phyloP scores from a whole-genome alignment of 768 basidiomycete species.

The Boletellus emodensis region DNA sequence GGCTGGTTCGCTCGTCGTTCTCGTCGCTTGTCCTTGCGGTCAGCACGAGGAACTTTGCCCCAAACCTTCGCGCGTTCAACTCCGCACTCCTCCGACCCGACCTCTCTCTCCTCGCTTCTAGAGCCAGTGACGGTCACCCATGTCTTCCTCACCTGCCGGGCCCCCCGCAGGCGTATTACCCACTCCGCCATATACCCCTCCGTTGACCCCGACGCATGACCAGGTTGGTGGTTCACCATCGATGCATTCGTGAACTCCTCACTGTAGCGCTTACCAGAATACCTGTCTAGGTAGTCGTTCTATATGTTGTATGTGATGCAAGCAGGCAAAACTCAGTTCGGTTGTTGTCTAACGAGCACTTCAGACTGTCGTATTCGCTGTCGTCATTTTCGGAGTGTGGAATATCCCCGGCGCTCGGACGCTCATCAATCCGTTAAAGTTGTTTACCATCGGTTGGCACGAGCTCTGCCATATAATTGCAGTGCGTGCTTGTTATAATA shows the following conservation, averaged over 20 bases:
- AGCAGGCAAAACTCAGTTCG: conserved; percentile 7
- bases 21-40: conserved; percentile 21
- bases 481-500: conserved; percentile 40
- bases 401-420: conserved; percentile 77
- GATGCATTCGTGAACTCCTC: conserved; percentile 13
- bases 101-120: conserved; percentile 2
- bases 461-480: conserved; percentile 81
- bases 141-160: conserved; percentile 29
- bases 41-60: conserved; percentile 26
- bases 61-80: conserved; percentile 21
- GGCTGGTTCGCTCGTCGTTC: conserved; percentile 7
- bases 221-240: conserved; percentile 47
- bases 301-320: conserved; percentile 62
- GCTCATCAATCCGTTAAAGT: conserved; percentile 78
- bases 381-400: conserved; percentile 86
- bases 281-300: conserved; percentile 55
- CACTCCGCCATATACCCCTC: conserved; percentile 34
- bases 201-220: conserved; percentile 63
- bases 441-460: conserved; percentile 87
- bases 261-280: conserved; percentile 21
- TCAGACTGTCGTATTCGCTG: conserved; percentile 80
- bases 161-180: conserved; percentile 34
- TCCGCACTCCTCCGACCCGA: conserved; percentile 15
- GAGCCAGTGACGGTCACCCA: conserved; percentile 27
- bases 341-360: conserved; percentile 6